These are phyloP conservation scores for Microglena sp. DNA, from an alignment of 139 green algal species.

Conservation along the genomic window DNA sequence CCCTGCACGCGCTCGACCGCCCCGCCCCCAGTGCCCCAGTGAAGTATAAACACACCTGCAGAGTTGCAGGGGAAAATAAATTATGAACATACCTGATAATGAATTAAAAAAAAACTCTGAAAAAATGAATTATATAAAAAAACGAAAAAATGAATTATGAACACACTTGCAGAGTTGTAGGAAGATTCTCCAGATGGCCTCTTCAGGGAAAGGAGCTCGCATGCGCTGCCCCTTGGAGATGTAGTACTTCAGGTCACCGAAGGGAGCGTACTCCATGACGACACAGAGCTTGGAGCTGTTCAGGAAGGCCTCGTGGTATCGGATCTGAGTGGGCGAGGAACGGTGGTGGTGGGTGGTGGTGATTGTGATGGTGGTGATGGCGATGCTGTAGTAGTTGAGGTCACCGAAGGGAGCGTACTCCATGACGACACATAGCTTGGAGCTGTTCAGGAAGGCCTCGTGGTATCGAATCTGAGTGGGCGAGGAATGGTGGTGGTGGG, in stretches of 20 bases:
- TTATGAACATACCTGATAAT: too few species aligned
- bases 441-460: conserved; percentile 64
- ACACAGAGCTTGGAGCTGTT: conserved; percentile 64
- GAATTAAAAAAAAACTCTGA: too few species aligned
- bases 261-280: conserved; percentile 68
- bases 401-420: conserved; percentile 63
- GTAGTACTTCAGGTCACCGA: conserved; percentile 43
- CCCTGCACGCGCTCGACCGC: too few species aligned
- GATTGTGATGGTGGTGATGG: too few species aligned
- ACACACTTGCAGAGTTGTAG: conserved; percentile 40
- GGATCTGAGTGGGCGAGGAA: too few species aligned
- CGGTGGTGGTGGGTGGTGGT: too few species aligned
- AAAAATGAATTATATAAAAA: too few species aligned
- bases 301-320: conserved; percentile 68
- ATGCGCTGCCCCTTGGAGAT: conserved; percentile 34
- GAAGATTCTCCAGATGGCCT: conserved; percentile 68
- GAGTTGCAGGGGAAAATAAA: conserved; percentile 59
- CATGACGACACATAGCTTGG: conserved; percentile 72
- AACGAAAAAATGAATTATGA: background rate
- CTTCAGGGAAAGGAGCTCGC: conserved; percentile 54
- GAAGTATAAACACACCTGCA: too few species aligned
- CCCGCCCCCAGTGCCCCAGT: too few species aligned
- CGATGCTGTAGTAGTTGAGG: conserved; percentile 50
- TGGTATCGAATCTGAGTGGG: conserved; percentile 45
- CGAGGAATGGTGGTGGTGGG: background rate